A percentile compares a stretch with the other conserved stretches of the same genome.
Conservation (phyloP, 495 filamentous ascomycete genomes). For the Hyaloscypha hepaticicola region DNA sequence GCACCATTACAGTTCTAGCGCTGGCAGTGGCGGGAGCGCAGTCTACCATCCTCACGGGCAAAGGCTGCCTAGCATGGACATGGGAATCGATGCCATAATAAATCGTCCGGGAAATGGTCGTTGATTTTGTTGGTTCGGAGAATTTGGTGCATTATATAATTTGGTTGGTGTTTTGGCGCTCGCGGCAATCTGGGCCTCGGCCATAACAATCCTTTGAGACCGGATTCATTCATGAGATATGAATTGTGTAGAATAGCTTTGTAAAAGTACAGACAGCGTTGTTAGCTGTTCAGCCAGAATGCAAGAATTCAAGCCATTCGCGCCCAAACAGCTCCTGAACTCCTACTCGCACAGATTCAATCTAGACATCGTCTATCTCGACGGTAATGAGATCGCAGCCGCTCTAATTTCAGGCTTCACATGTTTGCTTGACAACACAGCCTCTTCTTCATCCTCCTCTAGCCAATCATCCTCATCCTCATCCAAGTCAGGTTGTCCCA, state of each 20-base stretch:
- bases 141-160: background rate
- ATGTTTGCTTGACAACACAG: constrained; percentile 21
- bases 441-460: constrained; percentile 42
- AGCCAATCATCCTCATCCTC: constrained; percentile 46
- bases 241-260: constrained; percentile 13
- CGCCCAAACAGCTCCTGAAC: constrained; percentile 1
- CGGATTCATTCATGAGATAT: constrained; percentile 13
- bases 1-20: constrained; percentile 19
- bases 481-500: constrained; percentile 41
- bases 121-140: background rate
- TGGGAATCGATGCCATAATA: constrained; percentile 56
- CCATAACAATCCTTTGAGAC: background rate
- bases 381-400: constrained; percentile 9
- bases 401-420: constrained; percentile 18
- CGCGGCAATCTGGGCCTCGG: constrained; percentile 1
- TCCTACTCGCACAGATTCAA: background rate
- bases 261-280: background rate
- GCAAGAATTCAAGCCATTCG: background rate
- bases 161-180: background rate
- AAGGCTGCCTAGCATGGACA: constrained; percentile 50
- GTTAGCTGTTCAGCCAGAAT: background rate
- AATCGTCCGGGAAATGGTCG: constrained; percentile 40
- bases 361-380: constrained; percentile 3
- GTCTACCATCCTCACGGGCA: background rate
- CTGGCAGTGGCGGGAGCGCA: constrained; percentile 13